phyloP scores from a whole-genome alignment of 225 moss, liverwort and hornwort species.

The Bryoerythrophyllum caledonicum region DNA sequence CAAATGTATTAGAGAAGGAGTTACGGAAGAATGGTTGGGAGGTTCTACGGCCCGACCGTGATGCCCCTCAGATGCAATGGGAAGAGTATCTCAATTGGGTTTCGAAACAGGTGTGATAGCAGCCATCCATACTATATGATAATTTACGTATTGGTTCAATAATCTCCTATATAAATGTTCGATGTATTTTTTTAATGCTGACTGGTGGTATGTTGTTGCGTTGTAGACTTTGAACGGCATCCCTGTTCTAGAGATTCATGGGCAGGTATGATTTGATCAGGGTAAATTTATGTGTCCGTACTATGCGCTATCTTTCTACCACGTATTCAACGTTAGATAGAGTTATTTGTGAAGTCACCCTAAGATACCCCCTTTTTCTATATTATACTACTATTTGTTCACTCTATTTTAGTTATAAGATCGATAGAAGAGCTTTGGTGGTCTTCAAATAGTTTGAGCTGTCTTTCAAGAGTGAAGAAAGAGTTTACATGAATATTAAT shows the following conservation, averaged over 20 bases:
- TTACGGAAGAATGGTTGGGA: constrained; percentile 91
- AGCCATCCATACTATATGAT: neutral
- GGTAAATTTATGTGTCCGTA: too few species aligned
- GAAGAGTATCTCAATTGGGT: constrained; percentile 99
- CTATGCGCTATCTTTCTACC: neutral
- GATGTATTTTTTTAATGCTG: constrained; percentile 6
- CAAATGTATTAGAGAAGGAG: constrained; percentile 82
- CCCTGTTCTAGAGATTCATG: constrained; percentile 95
- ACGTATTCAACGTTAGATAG: neutral
- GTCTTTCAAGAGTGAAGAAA: too few species aligned
- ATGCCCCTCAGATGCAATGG: constrained; percentile 86
- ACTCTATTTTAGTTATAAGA: too few species aligned
- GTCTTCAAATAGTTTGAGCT: too few species aligned
- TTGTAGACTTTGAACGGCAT: constrained; percentile 81
- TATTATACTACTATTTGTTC: too few species aligned
- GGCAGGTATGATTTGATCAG: constrained; percentile 70
- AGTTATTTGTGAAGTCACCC: too few species aligned
- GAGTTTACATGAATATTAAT: too few species aligned
- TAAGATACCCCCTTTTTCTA: too few species aligned
- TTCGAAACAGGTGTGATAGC: constrained; percentile 65
- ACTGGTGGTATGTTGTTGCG: constrained; percentile 21
- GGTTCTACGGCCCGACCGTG: constrained; percentile 92
- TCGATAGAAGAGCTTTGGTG: too few species aligned
- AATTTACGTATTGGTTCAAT: constrained; percentile 1
- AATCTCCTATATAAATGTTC: neutral